These are phyloP conservation scores for Omphalotus olearius DNA, from an alignment of 1,284 basidiomycete species.

Conservation along the genomic window DNA sequence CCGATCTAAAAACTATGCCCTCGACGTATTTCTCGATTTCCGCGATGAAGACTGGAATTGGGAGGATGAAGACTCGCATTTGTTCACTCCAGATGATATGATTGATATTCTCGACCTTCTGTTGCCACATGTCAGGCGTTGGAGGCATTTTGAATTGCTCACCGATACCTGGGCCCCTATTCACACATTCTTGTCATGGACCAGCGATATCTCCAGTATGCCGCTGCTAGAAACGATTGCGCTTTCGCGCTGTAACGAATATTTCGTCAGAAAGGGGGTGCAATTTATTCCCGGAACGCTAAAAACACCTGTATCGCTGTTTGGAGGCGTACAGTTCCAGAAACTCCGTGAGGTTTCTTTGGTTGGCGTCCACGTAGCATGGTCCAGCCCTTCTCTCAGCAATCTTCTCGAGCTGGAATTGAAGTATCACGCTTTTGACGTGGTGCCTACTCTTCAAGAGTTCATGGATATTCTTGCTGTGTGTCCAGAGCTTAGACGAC, in stretches of 20 bases:
- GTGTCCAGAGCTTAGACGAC: constrained; percentile 34
- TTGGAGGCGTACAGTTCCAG: constrained; percentile 29
- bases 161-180: constrained; percentile 57
- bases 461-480: constrained; percentile 36
- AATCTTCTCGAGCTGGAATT: constrained; percentile 43
- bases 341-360: constrained; percentile 38
- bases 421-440: constrained; percentile 47
- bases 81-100: constrained; percentile 38
- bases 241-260: constrained; percentile 51
- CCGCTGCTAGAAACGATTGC: constrained; percentile 36
- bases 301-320: constrained; percentile 35
- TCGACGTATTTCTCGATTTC: constrained; percentile 44
- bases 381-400: constrained; percentile 33
- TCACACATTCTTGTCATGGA: constrained; percentile 41
- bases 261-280: constrained; percentile 39
- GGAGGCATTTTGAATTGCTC: constrained; percentile 42
- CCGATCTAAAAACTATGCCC: constrained; percentile 37
- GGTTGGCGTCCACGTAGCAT: constrained; percentile 51
- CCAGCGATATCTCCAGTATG: constrained; percentile 25
- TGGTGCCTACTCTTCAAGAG: constrained; percentile 42
- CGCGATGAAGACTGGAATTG: constrained; percentile 13
- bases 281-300: constrained; percentile 38
- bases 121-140: constrained; percentile 37
- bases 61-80: constrained; percentile 39
- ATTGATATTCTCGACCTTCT: constrained; percentile 37